Evolutionary conservation across 2,329 filamentous ascomycete genomes (phyloP), one percentile per base, ranked within the genome.

Genomic region (Aotearoamyces nothofagi): DNA sequence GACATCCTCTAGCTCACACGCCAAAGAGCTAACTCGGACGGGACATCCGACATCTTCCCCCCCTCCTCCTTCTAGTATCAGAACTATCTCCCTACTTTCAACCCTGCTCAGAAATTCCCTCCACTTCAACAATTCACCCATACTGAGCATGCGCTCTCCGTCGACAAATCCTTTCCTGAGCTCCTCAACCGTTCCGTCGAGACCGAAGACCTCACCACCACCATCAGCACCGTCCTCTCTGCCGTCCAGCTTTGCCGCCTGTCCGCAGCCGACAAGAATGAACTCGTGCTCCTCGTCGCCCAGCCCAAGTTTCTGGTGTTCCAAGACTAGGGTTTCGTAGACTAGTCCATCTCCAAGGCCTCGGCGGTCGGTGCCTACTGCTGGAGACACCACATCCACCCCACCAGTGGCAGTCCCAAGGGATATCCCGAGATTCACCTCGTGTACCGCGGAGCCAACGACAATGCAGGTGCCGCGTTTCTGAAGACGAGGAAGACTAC

Each of bases 261-360:
- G 5, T 66, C 57, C 26, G 55, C 70, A 19, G 67, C 69, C n/a
- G 77, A 71, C 30, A 82, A 80, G 46, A 73, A 83, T 43, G 74
- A 86, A 48, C 60, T 86, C 2, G 78, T 79, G 0, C 65, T 77
- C 12, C 70, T 77, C 36, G 73, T 83, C 5, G 72, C 78, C 10
- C 64, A 81, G 53, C 69, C 76, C 44, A 82, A 81, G 46, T 77
- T 84, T 3, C 76, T 82, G 7, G 69, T 72, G n/a, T 84, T 86
- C 61, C 69, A 77, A 14, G 63, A 72, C 42, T 79, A 84, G 45
- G 74, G 83, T 49, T 70, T 76, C 37, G 68, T 68, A 16, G 60
- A 78, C 38, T 60, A 81, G 5, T 64, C 75, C 5, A 80, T 83
- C 42, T 50, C 69, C 17, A 60, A 79, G 5, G 77, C 73, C 2